Percentiles rank a stretch among this genome's conserved stretches.
phyloP scores from a whole-genome alignment of 148 eudicot genomes.

The Camellia sinensis region DNA sequence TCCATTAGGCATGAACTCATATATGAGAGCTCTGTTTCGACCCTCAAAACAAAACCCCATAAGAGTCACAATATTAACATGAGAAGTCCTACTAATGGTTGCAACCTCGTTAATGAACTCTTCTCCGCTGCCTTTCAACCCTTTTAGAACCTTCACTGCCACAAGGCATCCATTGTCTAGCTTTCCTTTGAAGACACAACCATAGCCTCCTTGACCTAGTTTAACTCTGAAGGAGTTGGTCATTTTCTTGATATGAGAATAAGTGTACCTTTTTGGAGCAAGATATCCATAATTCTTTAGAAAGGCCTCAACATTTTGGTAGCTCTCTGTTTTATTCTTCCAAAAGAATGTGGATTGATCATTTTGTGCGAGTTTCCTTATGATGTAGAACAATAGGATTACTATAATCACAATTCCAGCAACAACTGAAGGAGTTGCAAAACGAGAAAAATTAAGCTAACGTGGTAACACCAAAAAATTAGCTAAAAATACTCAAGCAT shows the following conservation, averaged over 20 bases:
- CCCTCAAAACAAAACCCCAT: constrained; percentile 26
- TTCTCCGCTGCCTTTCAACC: constrained; percentile 19
- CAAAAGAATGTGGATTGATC: neutral
- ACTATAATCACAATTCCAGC: neutral
- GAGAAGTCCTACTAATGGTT: constrained; percentile 25
- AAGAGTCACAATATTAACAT: constrained; percentile 26
- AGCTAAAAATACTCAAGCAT: no score
- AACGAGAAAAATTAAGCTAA: no score
- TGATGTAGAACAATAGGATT: neutral
- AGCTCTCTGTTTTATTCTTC: neutral
- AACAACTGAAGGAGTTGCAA: neutral
- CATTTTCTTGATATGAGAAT: constrained; percentile 23
- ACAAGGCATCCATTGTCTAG: constrained; percentile 4
- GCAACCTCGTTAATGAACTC: constrained; percentile 29
- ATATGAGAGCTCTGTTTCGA: constrained; percentile 19
- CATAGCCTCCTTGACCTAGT: constrained; percentile 27
- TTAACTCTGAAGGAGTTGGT: constrained; percentile 18
- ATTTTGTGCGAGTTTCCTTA: neutral
- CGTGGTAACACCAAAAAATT: no score
- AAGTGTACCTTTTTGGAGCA: constrained; percentile 18
- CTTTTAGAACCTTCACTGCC: constrained; percentile 27
- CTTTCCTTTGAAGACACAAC: constrained; percentile 26
- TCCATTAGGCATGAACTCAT: constrained; percentile 25
- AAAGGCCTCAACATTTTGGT: neutral
- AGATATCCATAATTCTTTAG: neutral